Conservation (phyloP, 176 grass and related monocot genomes). For the Thinopyrum elongatum region DNA sequence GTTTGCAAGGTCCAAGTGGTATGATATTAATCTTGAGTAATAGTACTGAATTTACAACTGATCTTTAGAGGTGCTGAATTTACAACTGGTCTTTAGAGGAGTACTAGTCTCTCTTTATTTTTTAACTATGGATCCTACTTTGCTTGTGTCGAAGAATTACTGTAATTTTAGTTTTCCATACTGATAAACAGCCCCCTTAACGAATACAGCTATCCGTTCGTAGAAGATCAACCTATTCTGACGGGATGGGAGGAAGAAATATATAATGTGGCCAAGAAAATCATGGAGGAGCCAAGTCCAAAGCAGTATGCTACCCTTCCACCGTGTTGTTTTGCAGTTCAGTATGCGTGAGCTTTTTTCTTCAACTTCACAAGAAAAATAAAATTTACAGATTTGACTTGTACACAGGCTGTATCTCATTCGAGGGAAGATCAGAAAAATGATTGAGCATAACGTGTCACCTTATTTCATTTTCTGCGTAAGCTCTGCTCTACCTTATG, state of each 20-base stretch:
- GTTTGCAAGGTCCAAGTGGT: background rate
- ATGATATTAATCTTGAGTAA: background rate
- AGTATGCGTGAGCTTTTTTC: background rate
- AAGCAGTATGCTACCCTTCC: constrained; percentile 54
- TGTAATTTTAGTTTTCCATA: background rate
- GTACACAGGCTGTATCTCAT: constrained; percentile 48
- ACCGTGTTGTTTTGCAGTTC: background rate
- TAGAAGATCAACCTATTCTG: constrained; percentile 47
- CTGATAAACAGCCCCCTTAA: background rate
- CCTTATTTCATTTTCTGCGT: constrained; percentile 65
- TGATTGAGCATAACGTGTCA: constrained; percentile 62
- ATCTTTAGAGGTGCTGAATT: background rate
- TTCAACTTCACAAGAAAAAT: background rate
- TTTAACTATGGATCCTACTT: background rate
- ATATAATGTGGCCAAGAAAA: constrained; percentile 49
- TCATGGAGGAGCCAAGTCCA: constrained; percentile 61
- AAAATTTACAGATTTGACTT: background rate
- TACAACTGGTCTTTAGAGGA: too few species aligned
- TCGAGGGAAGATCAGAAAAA: constrained; percentile 45
- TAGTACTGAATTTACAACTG: background rate
- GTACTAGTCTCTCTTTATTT: background rate
- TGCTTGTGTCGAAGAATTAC: too few species aligned
- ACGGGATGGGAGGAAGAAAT: constrained; percentile 81
- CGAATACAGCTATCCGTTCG: constrained; percentile 41
- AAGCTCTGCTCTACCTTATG: background rate